Conservation (phyloP, 257 asterid genomes). For the Solanum microdontum region DNA sequence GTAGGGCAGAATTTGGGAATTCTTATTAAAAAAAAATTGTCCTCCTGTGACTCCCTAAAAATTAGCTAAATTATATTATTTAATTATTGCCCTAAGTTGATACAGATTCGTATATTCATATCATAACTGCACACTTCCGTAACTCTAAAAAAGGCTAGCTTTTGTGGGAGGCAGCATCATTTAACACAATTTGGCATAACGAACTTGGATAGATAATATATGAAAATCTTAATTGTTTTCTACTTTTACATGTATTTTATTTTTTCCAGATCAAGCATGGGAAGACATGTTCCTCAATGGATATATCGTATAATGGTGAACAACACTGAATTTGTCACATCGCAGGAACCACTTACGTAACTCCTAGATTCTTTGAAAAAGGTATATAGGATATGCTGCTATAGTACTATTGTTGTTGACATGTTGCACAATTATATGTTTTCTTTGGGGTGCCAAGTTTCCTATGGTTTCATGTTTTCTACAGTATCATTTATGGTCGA, state of each 20-base stretch:
- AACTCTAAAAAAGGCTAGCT: not conserved
- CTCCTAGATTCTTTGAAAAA: slow-evolving; percentile 61
- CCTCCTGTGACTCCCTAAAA: not conserved
- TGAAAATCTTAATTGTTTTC: not conserved
- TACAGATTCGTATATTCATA: not conserved
- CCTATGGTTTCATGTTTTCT: not conserved
- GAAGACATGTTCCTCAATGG: slow-evolving; percentile 72
- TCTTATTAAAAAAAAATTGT: not conserved
- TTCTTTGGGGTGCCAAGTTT: not conserved
- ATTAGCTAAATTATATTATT: not conserved
- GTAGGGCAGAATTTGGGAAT: not conserved
- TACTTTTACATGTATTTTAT: not conserved
- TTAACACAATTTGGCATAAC: not conserved
- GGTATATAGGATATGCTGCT: slow-evolving; percentile 27
- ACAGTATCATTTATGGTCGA: not conserved
- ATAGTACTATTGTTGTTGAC: not conserved
- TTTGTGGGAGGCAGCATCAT: not conserved
- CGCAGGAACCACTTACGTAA: slow-evolving; percentile 39
- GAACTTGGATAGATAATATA: not conserved
- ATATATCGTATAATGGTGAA: slow-evolving; percentile 52
- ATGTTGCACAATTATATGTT: not conserved
- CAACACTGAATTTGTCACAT: slow-evolving; percentile 42
- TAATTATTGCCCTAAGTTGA: not conserved
- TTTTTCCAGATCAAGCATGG: slow-evolving; percentile 37
- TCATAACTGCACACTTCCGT: not conserved